phyloP scores from a whole-genome alignment of 106 monocot species.

The Phalaenopsis equestris region DNA sequence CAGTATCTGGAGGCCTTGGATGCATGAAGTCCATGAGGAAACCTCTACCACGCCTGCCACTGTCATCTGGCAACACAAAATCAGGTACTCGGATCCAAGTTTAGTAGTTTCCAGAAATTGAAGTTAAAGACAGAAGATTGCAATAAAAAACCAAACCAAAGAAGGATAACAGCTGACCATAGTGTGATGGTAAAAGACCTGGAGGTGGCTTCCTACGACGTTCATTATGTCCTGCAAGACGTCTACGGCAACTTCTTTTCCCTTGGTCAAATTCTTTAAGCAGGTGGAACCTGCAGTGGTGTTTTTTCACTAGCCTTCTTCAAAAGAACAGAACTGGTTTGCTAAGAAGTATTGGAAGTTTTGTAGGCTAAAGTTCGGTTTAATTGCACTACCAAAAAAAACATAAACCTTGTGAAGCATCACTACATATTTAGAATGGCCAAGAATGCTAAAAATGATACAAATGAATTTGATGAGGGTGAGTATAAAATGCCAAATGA shows the following conservation, averaged over 20 bases:
- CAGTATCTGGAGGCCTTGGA: slow-evolving; percentile 17
- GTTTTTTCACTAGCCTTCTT: background rate
- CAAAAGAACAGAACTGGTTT: background rate
- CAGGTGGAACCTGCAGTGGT: slow-evolving; percentile 48
- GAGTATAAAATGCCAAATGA: no score
- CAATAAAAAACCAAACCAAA: slow-evolving; percentile 12
- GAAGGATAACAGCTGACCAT: slow-evolving; percentile 23
- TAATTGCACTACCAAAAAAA: background rate
- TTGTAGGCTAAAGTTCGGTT: background rate
- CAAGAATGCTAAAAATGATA: background rate
- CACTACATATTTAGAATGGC: background rate
- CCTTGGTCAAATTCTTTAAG: slow-evolving; percentile 69
- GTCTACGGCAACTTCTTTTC: slow-evolving; percentile 66
- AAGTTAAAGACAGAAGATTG: background rate
- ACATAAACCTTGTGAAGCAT: no score
- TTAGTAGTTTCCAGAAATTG: background rate
- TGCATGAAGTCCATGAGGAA: slow-evolving; percentile 50
- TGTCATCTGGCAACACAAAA: background rate
- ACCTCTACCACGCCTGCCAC: slow-evolving; percentile 31
- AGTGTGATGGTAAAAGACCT: slow-evolving; percentile 18
- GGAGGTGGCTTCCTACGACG: slow-evolving; percentile 60
- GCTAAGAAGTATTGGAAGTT: background rate
- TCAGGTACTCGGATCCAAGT: background rate
- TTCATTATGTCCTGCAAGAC: slow-evolving; percentile 73
- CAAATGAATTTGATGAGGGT: background rate